Percentiles rank a stretch among this genome's conserved stretches.
phyloP scores from a whole-genome alignment of 345 rosid genomes.

The Kernera saxatilis region DNA sequence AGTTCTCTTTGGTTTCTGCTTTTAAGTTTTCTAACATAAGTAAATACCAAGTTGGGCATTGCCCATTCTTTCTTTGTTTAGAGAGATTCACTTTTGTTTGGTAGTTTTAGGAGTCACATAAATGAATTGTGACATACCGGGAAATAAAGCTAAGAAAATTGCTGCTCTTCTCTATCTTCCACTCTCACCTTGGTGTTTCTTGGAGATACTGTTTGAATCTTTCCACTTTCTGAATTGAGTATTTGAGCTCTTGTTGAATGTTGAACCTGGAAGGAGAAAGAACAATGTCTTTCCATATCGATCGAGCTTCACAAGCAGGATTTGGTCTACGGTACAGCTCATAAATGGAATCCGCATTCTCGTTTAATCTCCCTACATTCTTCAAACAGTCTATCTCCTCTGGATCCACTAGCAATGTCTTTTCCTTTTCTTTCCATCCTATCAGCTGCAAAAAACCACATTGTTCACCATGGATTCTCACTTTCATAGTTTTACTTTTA shows the following conservation, averaged over 20 bases:
- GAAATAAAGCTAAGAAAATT: slow-evolving; percentile 15
- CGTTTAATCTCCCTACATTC: slow-evolving; percentile 62
- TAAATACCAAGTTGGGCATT: background rate
- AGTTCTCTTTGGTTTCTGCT: background rate
- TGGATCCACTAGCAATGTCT: slow-evolving; percentile 83
- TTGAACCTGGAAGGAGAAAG: slow-evolving; percentile 79
- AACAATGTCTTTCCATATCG: slow-evolving; percentile 95
- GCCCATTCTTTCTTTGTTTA: background rate
- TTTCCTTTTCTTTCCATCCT: slow-evolving; percentile 95
- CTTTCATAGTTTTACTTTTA: background rate
- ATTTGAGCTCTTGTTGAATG: slow-evolving; percentile 73
- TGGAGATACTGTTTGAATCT: slow-evolving; percentile 32
- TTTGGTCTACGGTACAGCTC: slow-evolving; percentile 68
- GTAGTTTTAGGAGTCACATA: slow-evolving; percentile 12
- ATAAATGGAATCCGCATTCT: slow-evolving; percentile 72
- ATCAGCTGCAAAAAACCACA: slow-evolving; percentile 56
- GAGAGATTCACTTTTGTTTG: background rate
- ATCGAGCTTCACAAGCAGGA: slow-evolving; percentile 66
- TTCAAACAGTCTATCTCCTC: slow-evolving; percentile 72
- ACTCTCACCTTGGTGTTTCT: slow-evolving; percentile 20
- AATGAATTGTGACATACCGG: slow-evolving; percentile 21
- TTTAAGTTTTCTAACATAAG: background rate
- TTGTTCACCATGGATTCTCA: slow-evolving; percentile 4
- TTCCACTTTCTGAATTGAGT: slow-evolving; percentile 67
- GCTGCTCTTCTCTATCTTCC: background rate